Base-by-base conservation (phyloP, 805 yeast genomes). In the Blastobotrys parvus region DNA sequence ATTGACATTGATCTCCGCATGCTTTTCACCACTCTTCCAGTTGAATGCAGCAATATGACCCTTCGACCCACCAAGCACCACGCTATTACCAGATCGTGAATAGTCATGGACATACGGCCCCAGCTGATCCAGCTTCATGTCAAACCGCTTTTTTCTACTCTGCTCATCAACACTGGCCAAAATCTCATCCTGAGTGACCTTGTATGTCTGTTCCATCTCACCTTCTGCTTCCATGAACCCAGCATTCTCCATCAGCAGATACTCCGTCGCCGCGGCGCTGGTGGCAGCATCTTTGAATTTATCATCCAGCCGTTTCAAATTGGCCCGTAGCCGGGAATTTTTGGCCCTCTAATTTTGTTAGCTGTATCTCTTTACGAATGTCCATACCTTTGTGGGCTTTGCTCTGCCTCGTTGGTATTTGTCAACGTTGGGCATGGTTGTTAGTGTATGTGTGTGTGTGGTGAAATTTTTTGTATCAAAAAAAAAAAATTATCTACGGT, bases 11-110 rank as follows among this genome's bases (percentile, higher is more conserved):
- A 92, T 62, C 61, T 92, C 99, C 35, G 94, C 79, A 48, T 78
- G 81, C 27, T 90, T 65, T 32, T 68, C 70, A 11, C 97, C 97
- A 32, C 78, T 76, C 59, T 94, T 77, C 97, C 98, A 92, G 65
- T 92, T 96, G 70, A 92, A 81, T 2, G 92, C 77, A 0, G 98
- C 97, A 41, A 92, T 78, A 68, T 92, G 98, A 2, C 99, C 99
- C 60, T 86, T 87, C 38, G 72, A 71, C 16, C 99, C 99, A 8
- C 89, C 92, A 18, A 92, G 67, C 29, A 92, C 69, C 39, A 92
- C 61, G 49, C 81, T 82, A 48, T 95, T 78, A 43, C 99, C 98
- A 54, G 87, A 87, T 61, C 90, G 72, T 2, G 92, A 75, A 60
- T 82, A 92, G 60, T 90, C 88, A 7, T 84, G 58, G 3, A 38